phyloP scores from a whole-genome alignment of 2,329 filamentous ascomycete species.

The Trichoderma koningii region DNA sequence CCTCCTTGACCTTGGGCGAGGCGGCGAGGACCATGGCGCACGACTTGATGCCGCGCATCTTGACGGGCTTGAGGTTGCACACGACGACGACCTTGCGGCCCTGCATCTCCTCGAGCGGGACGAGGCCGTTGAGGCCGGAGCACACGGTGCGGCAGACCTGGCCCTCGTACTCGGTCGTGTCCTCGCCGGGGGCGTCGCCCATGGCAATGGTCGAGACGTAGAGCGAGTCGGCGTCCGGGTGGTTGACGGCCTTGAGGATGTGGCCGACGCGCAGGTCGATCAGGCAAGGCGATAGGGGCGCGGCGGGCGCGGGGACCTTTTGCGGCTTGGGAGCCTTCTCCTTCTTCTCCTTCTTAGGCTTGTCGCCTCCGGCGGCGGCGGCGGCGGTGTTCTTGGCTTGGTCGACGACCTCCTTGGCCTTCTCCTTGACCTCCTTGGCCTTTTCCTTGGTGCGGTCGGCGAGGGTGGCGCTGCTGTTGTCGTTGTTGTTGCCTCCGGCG shows the following conservation, averaged over 20 bases:
- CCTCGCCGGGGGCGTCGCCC: conserved; percentile 84
- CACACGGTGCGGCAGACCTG: conserved; percentile 93
- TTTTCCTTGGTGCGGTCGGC: conserved; percentile 64
- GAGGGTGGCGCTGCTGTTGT: conserved; percentile 45
- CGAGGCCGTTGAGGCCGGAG: conserved; percentile 89
- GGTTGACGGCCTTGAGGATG: conserved; percentile 92
- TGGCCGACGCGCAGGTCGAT: conserved; percentile 97
- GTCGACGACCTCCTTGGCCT: conserved; percentile 56
- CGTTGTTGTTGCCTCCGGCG: conserved; percentile 45
- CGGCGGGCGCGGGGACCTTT: conserved; percentile 67
- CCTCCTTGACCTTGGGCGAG: conserved; percentile 78
- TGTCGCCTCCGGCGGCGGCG: conserved; percentile 45
- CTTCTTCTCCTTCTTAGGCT: conserved; percentile 84
- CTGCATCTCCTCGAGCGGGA: conserved; percentile 96
- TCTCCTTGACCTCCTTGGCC: conserved; percentile 59
- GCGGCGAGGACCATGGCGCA: conserved; percentile 92
- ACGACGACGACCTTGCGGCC: conserved; percentile 92
- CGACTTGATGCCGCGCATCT: conserved; percentile 86
- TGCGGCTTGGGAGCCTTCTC: conserved; percentile 79
- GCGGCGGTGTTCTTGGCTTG: conserved; percentile 49
- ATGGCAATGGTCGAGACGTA: conserved; percentile 95
- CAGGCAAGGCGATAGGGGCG: conserved; percentile 77
- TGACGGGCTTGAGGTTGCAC: conserved; percentile 98
- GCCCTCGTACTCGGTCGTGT: conserved; percentile 88
- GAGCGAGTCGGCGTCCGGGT: conserved; percentile 94